phyloP scores from a whole-genome alignment of 345 rosid genomes.

The Dipteronia dyeriana region DNA sequence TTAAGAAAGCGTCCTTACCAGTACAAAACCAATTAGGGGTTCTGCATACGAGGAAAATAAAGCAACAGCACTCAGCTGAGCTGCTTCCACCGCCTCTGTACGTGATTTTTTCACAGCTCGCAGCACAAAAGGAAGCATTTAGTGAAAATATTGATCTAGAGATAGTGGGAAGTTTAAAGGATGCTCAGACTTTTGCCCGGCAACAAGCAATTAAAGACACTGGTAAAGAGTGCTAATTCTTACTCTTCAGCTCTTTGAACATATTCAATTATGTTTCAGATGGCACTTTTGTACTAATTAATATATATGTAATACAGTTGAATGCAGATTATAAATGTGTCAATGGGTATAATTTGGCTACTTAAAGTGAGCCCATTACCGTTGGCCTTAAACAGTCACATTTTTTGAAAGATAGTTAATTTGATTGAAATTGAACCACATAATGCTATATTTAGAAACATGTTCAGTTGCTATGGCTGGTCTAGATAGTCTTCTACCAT shows the following conservation, averaged over 20 bases:
- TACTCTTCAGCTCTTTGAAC: not conserved
- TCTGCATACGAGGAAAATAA: constrained; percentile 66
- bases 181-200: constrained; percentile 68
- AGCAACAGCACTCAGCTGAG: constrained; percentile 82
- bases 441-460: constrained; percentile 2
- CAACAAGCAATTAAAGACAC: constrained; percentile 73
- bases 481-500: not conserved
- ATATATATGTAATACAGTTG: not conserved
- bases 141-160: constrained; percentile 73
- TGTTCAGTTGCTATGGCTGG: constrained; percentile 2
- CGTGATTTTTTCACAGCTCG: constrained; percentile 73
- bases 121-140: constrained; percentile 88
- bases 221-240: constrained; percentile 37
- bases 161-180: constrained; percentile 74
- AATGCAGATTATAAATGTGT: not conserved
- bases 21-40: constrained; percentile 84
- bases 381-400: not conserved
- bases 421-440: not conserved
- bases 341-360: not conserved
- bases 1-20: constrained; percentile 91
- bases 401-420: not conserved
- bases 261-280: not conserved
- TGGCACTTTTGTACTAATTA: not conserved
- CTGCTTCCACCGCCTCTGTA: constrained; percentile 91
- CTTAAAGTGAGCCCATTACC: not conserved